Evolutionary conservation across 169 alveolate species (phyloP).

Genomic region (Amoebophrya sp.): DNA sequence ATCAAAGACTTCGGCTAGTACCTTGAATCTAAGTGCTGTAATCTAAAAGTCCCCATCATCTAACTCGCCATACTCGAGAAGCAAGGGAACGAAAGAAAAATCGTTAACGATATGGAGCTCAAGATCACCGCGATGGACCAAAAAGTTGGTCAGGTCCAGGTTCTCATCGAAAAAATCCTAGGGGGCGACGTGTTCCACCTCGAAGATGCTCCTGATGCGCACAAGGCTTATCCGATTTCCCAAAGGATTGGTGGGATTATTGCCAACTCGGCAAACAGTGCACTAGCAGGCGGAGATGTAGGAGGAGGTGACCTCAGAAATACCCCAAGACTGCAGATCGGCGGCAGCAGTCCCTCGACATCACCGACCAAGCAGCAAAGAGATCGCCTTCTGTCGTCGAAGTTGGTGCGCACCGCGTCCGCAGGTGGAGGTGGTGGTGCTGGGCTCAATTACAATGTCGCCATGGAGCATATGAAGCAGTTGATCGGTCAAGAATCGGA

Average conservation of each 20-base stretch:
- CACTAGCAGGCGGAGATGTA: neutral
- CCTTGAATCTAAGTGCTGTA: too few species aligned
- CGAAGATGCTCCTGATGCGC: neutral
- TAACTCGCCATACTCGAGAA: too few species aligned
- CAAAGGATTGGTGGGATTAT: neutral
- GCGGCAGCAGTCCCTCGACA: neutral
- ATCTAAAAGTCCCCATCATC: too few species aligned
- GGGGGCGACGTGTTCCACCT: neutral
- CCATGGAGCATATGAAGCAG: neutral
- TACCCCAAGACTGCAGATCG: too few species aligned
- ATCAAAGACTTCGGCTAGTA: too few species aligned
- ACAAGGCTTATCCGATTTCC: neutral
- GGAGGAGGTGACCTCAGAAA: too few species aligned
- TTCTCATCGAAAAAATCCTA: neutral
- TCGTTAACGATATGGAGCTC: neutral
- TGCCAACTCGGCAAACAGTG: neutral
- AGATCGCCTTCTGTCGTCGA: neutral
- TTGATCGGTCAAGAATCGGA: neutral
- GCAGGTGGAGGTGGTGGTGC: neutral
- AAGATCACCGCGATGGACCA: neutral
- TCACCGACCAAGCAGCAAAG: neutral
- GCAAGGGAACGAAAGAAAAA: neutral
- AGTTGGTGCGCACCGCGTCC: neutral
- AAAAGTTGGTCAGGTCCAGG: neutral
- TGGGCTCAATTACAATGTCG: neutral